Conservation (phyloP, 495 filamentous ascomycete species). For the Aspergillus coremiiformis region DNA sequence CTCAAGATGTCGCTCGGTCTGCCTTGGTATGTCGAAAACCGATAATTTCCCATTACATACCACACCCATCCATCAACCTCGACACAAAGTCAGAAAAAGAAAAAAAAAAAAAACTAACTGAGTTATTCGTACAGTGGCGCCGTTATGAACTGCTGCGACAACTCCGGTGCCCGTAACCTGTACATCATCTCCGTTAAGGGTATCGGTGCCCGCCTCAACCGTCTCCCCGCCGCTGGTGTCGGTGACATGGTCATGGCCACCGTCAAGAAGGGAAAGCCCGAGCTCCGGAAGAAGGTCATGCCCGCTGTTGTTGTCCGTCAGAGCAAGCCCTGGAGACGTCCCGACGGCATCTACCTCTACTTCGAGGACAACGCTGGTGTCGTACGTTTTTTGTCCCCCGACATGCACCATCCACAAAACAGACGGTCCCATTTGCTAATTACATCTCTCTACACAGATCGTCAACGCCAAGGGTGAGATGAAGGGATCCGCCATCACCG, state of each 20-base stretch:
- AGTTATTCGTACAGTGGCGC: slow-evolving; percentile 59
- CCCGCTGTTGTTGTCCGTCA: slow-evolving; percentile 96
- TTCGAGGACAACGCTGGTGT: slow-evolving; percentile 99
- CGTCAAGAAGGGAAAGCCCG: slow-evolving; percentile 99
- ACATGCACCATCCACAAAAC: neutral
- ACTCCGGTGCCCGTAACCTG: slow-evolving; percentile 96
- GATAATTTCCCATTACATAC: too few relatives aligned
- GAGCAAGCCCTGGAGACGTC: slow-evolving; percentile 97
- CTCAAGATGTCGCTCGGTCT: slow-evolving; percentile 99
- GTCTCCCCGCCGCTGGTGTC: slow-evolving; percentile 94
- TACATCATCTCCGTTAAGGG: slow-evolving; percentile 99
- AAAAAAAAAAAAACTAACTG: too few relatives aligned
- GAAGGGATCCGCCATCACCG: slow-evolving; percentile 99
- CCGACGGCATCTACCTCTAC: slow-evolving; percentile 97
- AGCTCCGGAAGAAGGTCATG: slow-evolving; percentile 99
- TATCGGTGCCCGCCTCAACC: slow-evolving; percentile 96
- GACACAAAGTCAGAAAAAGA: neutral
- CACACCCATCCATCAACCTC: neutral
- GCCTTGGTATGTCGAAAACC: slow-evolving; percentile 72
- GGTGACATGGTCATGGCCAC: slow-evolving; percentile 99
- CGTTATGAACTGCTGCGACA: slow-evolving; percentile 96
- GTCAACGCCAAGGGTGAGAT: slow-evolving; percentile 99
- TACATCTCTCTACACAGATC: slow-evolving; percentile 54
- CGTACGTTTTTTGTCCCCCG: slow-evolving; percentile 43
- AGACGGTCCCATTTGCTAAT: neutral